Evolutionary conservation across 2,329 filamentous ascomycete species (phyloP).

Genomic region (Aureobasidium sp.): DNA sequence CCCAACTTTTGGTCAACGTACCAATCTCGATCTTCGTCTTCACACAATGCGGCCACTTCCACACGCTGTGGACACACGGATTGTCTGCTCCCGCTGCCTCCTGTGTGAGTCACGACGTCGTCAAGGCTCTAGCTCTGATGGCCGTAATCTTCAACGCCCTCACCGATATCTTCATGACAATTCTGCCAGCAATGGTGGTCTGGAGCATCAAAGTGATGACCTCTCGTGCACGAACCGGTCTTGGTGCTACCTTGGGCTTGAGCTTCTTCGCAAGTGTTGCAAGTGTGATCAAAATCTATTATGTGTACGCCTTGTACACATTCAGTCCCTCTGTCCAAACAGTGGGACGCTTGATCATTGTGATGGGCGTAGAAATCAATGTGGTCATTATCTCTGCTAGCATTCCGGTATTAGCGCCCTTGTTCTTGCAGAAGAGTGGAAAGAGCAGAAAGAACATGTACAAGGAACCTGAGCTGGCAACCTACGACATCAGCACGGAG

Average conservation of each 20-base stretch:
- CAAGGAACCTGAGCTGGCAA: not conserved
- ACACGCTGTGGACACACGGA: not conserved
- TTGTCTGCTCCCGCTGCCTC: not conserved
- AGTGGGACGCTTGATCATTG: not conserved
- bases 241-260: not conserved
- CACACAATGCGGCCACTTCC: conserved; percentile 11
- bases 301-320: conserved; percentile 11
- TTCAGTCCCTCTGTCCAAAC: not conserved
- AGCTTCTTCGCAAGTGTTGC: conserved; percentile 6
- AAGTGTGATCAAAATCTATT: conserved; percentile 11
- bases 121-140: not conserved
- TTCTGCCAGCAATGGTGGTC: conserved; percentile 6
- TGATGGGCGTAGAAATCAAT: conserved; percentile 17
- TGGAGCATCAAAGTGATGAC: conserved; percentile 18
- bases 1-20: conserved; percentile 10
- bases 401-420: conserved; percentile 4
- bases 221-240: not conserved
- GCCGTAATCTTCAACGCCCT: not conserved
- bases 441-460: not conserved
- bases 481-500: not conserved
- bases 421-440: conserved; percentile 10
- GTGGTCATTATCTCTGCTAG: conserved; percentile 8
- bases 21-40: conserved; percentile 9
- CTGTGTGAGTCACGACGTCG: not conserved
- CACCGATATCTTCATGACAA: conserved; percentile 5